Evolutionary conservation across 768 basidiomycete species (phyloP).

Genomic region (Termitomyces sp.): DNA sequence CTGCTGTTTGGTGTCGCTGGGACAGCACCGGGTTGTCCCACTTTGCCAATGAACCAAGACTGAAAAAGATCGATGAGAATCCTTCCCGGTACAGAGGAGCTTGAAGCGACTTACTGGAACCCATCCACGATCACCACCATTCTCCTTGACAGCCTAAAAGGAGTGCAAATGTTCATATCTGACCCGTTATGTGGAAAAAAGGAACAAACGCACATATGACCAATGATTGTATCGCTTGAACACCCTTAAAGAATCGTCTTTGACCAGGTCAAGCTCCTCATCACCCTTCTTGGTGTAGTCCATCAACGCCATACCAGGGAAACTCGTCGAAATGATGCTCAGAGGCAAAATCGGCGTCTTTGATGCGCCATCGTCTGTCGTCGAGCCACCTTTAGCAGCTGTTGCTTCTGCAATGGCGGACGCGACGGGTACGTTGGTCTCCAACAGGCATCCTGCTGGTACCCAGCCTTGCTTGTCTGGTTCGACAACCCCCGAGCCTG

Average conservation of each 20-base stretch:
- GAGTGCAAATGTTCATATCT: constrained; percentile 1
- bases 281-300: constrained; percentile 93
- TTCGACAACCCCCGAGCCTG: constrained; percentile 76
- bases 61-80: constrained; percentile 24
- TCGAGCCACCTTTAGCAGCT: constrained; percentile 50
- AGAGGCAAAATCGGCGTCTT: constrained; percentile 85
- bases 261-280: constrained; percentile 86
- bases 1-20: constrained; percentile 46
- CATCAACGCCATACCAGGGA: constrained; percentile 95
- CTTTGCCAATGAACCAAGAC: constrained; percentile 97
- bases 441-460: constrained; percentile 93
- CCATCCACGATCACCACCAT: constrained; percentile 94
- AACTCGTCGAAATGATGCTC: constrained; percentile 95
- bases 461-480: constrained; percentile 95
- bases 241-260: constrained; percentile 86
- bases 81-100: not conserved
- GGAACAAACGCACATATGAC: constrained; percentile 69
- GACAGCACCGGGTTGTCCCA: constrained; percentile 50
- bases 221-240: constrained; percentile 99
- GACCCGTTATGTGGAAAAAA: constrained; percentile 12
- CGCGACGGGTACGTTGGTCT: constrained; percentile 89
- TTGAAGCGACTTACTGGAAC: constrained; percentile 63
- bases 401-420: constrained; percentile 83
- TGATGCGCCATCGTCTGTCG: constrained; percentile 37
- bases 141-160: constrained; percentile 85